phyloP scores from a whole-genome alignment of 1,284 basidiomycete genomes.

The Rugosomyces carneus region DNA sequence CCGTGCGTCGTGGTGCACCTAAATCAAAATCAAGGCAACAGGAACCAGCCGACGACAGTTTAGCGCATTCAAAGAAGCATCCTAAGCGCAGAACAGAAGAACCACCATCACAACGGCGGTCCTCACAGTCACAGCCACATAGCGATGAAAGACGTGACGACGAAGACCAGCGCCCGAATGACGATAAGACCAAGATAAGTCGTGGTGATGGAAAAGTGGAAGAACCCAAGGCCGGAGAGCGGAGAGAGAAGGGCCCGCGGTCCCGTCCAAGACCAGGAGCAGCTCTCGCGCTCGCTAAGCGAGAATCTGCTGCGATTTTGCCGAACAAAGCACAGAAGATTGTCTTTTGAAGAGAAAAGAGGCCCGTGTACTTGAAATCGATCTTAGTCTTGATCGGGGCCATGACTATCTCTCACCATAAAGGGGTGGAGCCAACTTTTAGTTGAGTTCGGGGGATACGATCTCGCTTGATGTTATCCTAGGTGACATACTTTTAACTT shows the following conservation, averaged over 20 bases:
- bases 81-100: slow-evolving; percentile 6
- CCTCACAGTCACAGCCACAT: slow-evolving; percentile 2
- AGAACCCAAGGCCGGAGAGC: slow-evolving; percentile 14
- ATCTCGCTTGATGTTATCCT: too few relatives aligned
- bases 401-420: too few relatives aligned
- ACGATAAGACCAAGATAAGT: slow-evolving; percentile 1
- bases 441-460: too few relatives aligned
- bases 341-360: slow-evolving; percentile 57
- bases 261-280: slow-evolving; percentile 80
- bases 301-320: slow-evolving; percentile 83
- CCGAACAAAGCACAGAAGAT: slow-evolving; percentile 78
- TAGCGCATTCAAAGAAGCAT: slow-evolving; percentile 10
- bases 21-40: slow-evolving; percentile 27
- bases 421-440: too few relatives aligned
- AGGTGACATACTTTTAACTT: too few relatives aligned
- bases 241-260: slow-evolving; percentile 26
- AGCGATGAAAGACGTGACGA: too few relatives aligned
- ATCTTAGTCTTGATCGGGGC: too few relatives aligned
- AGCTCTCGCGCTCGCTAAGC: slow-evolving; percentile 82
- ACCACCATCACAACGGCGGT: slow-evolving; percentile 2
- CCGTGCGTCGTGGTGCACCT: slow-evolving; percentile 65
- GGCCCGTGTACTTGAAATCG: too few relatives aligned
- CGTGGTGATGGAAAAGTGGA: slow-evolving; percentile 8
- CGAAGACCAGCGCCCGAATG: slow-evolving; percentile 4
- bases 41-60: slow-evolving; percentile 12